Evolutionary conservation across 1,284 basidiomycete genomes (phyloP).

Genomic region (Pascua guehoae): DNA sequence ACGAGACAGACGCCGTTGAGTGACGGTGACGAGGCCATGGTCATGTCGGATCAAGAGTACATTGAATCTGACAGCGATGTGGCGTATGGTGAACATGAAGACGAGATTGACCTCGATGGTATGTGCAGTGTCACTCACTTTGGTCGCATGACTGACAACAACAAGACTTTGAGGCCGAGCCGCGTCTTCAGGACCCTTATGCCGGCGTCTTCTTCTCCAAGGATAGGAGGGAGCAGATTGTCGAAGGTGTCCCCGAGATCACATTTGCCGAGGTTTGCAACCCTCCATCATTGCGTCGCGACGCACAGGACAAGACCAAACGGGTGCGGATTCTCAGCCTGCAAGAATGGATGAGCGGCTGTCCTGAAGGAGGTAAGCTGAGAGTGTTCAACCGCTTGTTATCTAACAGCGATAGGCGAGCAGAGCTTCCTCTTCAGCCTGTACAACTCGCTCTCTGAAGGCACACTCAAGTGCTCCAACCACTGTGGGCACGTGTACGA

Average conservation of each 20-base stretch:
- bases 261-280: conserved; percentile 1
- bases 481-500: conserved; percentile 62
- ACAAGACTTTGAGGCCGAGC: conserved; percentile 21
- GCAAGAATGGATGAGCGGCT: conserved; percentile 94
- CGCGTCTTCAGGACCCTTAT: conserved; percentile 66
- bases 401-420: conserved; percentile 55
- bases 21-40: conserved; percentile 27
- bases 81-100: conserved; percentile 22
- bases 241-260: conserved; percentile 67
- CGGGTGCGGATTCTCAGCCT: conserved; percentile 67
- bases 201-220: conserved; percentile 89
- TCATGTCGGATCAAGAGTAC: conserved; percentile 12
- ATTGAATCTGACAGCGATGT: not conserved
- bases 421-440: conserved; percentile 81
- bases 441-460: conserved; percentile 67
- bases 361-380: conserved; percentile 66
- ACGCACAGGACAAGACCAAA: not conserved
- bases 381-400: no score
- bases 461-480: conserved; percentile 64
- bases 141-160: conserved; percentile 28
- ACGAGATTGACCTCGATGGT: conserved; percentile 39
- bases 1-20: not conserved
- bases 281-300: not conserved
- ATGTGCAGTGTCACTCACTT: conserved; percentile 18
- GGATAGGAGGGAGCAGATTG: conserved; percentile 76